Conservation (phyloP, 176 grass and related monocot species). For the Calamus simplicifolius region DNA sequence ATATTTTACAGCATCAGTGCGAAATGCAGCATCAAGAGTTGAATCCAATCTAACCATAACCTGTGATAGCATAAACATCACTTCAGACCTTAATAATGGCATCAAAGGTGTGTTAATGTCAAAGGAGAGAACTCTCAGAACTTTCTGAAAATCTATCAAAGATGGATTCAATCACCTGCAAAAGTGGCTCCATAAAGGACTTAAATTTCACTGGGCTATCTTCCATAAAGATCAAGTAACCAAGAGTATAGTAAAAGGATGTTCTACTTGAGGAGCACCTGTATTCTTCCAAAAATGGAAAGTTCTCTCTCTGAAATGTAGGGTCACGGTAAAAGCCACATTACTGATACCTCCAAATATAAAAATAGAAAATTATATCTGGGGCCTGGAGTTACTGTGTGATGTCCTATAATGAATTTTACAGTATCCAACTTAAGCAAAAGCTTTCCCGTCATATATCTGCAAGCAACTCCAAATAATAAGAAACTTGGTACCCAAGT, state of each 20-base stretch:
- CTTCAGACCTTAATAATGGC: too few relatives aligned
- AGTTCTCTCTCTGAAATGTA: constrained; percentile 64
- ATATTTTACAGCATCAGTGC: constrained; percentile 68
- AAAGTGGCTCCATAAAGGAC: constrained; percentile 91
- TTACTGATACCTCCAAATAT: not conserved
- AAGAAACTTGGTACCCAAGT: constrained; percentile 18
- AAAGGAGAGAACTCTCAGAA: too few relatives aligned
- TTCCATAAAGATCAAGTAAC: constrained; percentile 97
- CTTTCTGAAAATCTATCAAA: not conserved
- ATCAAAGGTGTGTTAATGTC: too few relatives aligned
- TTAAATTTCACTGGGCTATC: constrained; percentile 90
- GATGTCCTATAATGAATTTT: constrained; percentile 90
- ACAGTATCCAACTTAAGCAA: constrained; percentile 92
- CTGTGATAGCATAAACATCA: constrained; percentile 23
- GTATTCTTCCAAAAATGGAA: constrained; percentile 85
- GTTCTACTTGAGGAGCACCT: constrained; percentile 87
- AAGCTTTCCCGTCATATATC: constrained; percentile 99
- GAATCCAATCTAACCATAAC: constrained; percentile 72
- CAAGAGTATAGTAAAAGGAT: constrained; percentile 89
- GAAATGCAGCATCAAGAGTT: constrained; percentile 70
- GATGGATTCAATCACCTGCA: constrained; percentile 37
- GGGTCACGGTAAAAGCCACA: constrained; percentile 2
- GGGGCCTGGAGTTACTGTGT: constrained; percentile 49
- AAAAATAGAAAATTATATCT: constrained; percentile 2
- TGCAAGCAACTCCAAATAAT: constrained; percentile 32